A percentile compares a stretch with the other conserved stretches of the same genome.
Evolutionary conservation across 2,329 filamentous ascomycete genomes (phyloP).

Genomic region (Amesomyces nigricolor): DNA sequence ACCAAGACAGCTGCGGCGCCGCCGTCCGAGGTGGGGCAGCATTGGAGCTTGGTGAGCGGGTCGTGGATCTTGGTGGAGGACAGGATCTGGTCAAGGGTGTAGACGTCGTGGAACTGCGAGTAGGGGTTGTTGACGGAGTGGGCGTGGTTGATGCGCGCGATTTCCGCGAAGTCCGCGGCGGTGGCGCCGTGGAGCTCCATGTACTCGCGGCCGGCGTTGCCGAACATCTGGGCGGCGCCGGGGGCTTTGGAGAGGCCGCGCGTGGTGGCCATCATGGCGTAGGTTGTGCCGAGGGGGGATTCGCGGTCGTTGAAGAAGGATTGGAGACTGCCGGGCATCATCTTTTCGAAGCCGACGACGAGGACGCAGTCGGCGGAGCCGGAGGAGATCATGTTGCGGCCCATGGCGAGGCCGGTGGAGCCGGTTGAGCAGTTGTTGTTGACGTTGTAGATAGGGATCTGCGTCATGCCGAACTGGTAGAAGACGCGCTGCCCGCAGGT

Average conservation of each 20-base stretch:
- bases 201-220: constrained; percentile 88
- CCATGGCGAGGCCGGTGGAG: constrained; percentile 85
- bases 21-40: constrained; percentile 93
- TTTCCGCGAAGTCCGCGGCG: constrained; percentile 85
- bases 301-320: constrained; percentile 78
- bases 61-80: constrained; percentile 71
- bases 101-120: constrained; percentile 93
- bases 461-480: constrained; percentile 97
- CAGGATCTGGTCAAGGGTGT: constrained; percentile 77
- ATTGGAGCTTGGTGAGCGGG: constrained; percentile 95
- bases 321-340: constrained; percentile 86
- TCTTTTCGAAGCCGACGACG: constrained; percentile 96
- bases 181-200: constrained; percentile 92
- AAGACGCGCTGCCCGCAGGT: constrained; percentile 95
- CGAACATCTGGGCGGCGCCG: constrained; percentile 87
- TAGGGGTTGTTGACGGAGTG: constrained; percentile 83
- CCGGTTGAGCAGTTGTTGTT: constrained; percentile 99
- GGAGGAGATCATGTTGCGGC: constrained; percentile 68
- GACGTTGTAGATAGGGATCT: constrained; percentile 94
- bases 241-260: constrained; percentile 76
- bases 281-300: constrained; percentile 68
- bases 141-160: constrained; percentile 84
- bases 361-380: constrained; percentile 83
- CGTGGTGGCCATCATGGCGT: constrained; percentile 76
- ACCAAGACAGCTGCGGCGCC: constrained; percentile 84